phyloP scores from a whole-genome alignment of 805 yeast species.

The Sungouiella blattae region DNA sequence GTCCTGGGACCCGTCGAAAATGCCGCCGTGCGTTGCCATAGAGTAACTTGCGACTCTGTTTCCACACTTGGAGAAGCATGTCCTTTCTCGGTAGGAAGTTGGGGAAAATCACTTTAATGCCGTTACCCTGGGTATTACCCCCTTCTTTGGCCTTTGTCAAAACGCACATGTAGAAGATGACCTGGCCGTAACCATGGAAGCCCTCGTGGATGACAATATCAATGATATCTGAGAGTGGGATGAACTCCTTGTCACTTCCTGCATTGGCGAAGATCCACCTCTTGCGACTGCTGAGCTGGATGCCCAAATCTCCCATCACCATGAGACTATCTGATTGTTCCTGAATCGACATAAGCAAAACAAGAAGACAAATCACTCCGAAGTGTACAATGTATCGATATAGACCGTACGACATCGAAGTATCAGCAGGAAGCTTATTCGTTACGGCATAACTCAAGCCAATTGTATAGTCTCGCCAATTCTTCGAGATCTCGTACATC shows the following conservation, averaged over 20 bases:
- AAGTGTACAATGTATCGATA: too few relatives aligned
- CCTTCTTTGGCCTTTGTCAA: constrained; percentile 37
- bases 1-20: too few relatives aligned
- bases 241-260: constrained; percentile 37
- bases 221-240: constrained; percentile 53
- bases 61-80: constrained; percentile 38
- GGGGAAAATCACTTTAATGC: constrained; percentile 38
- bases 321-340: constrained; percentile 41
- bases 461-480: too few relatives aligned
- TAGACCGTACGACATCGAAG: too few relatives aligned
- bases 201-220: constrained; percentile 77
- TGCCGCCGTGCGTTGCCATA: constrained; percentile 20
- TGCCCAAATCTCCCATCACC: constrained; percentile 44
- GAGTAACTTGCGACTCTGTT: constrained; percentile 33
- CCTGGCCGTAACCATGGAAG: constrained; percentile 61
- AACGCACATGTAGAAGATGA: constrained; percentile 60
- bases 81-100: constrained; percentile 41
- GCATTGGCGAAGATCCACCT: constrained; percentile 11
- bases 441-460: too few relatives aligned
- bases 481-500: too few relatives aligned
- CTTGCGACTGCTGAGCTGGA: constrained; percentile 37
- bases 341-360: constrained; percentile 23
- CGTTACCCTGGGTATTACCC: constrained; percentile 14
- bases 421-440: neutral
- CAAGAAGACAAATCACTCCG: too few relatives aligned